Base-by-base conservation (phyloP, 2,329 filamentous ascomycete genomes). In the Zymoseptoria pseudotritici region DNA sequence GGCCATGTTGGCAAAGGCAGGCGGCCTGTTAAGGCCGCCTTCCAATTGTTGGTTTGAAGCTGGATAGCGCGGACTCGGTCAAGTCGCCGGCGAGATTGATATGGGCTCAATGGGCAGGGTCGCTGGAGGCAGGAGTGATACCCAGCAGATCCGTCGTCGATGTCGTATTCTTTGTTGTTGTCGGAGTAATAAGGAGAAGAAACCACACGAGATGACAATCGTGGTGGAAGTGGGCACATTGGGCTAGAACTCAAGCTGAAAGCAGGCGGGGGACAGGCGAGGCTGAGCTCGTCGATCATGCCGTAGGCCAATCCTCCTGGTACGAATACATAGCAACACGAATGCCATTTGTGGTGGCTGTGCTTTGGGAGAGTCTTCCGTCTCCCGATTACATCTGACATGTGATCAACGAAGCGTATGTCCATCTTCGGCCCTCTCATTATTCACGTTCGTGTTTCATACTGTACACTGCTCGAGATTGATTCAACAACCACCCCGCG, bases 1-100 rank as follows among this genome's bases (percentile, higher is more conserved):
- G 50, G 62, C 57, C 62, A 64, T 62, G 56, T 51, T 57, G 58
- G 52, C 56, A 59, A 46, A 50, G 31, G 51, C 19, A 54, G 21
- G 49, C 31, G 56, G 56, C 59, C 58, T 57, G 52, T 58, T 36
- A 52, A 59, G 60, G 62, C 62, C 60, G 61, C 61, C 54, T 53
- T 55, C 56, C 53, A 22, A 7, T 51, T 52, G 17, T 55, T 21
- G 50, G 54, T 60, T 61, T 57, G 53, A 53, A 51, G 55, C 50
- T 46, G 36, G 21, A 36, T 22, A 50, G 24, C 21, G 20, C 55
- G 20, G 19, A 21, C 29, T 46, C 36, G 36, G 36, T 46, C 36
- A 46, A 46, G 13, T 46, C 36, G 13, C 36, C 17, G 36, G 36
- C 36, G 13, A n/a, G 36, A 4, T 17, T n/a, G 36, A 7, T 4